Base-by-base conservation (phyloP, 192 early-diverging fungal genomes). In the Backusella psychrophila region DNA sequence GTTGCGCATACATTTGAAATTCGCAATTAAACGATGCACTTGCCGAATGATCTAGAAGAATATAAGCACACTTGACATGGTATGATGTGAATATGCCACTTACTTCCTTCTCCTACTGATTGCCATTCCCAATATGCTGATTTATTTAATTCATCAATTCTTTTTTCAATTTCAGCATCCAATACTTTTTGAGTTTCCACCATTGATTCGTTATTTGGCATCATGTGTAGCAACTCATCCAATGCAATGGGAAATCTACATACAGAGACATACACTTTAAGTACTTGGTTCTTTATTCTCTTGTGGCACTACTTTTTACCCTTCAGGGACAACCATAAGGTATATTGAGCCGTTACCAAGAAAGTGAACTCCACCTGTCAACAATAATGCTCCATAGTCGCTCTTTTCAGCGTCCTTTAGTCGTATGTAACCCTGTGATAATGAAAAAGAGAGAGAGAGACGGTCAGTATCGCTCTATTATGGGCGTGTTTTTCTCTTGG, bases 301-400 rank as follows among this genome's bases (percentile, higher is more conserved):
- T 33, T 33, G 2, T 3, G 0, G 33, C 33, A 33, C 33, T 33
- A 3, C 3, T 59, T 59, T 76, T 66, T 80, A 88, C 84, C 80
- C 77, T 33, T 84, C 83, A 21, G 85, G 84, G 26, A 82, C 84
- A 1, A 77, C 84, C 76, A 81, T 82, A 71, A 89, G 78, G 49
- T 87, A 89, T 38, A 89, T 65, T 3, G 85, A 78, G 19, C 87
- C 87, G 52, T 89, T 87, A n/a, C 79, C 75, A 44, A 87, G 80
- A 69, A 84, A 89, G 41, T 89, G 87, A 31, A 87, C 75, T 29
- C 87, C 87, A 42, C 84, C 84, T 14, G 84, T 81, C 17, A 74
- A 69, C 42, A 89, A 68, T 21, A 85, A 73, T 17, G 86, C 79
- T 0, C 87, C 87, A 72, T 75, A 80, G 56, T 85, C 85, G 12